Evolutionary conservation across 1,284 basidiomycete genomes (phyloP), one percentile per base, ranked within the genome.

Genomic region (Rhodotorula sp.): DNA sequence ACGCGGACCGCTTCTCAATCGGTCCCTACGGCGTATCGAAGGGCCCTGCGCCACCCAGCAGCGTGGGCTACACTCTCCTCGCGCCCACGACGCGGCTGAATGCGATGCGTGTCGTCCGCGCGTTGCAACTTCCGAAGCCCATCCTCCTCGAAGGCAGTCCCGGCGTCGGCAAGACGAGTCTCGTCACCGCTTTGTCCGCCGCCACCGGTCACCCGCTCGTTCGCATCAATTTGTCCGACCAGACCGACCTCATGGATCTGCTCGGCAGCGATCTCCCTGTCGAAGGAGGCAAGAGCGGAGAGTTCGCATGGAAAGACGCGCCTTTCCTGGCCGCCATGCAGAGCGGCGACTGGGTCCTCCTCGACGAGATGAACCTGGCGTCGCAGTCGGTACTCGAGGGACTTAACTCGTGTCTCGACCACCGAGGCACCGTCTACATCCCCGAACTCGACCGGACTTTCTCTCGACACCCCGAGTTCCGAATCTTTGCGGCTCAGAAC

Each of bases 141-240:
- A 91, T 99, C 65, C 85, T 99, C 45, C 85, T 99, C 5, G 97
- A 99, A 81, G 97, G 97, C 3, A 97, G 93, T 80, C 97, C 97
- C 7, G 97, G 97, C 5, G 97, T 99, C n/a, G 97, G 97, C 8
- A 99, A 99, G 83, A 99, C 97, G 0, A 97, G 92, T 80, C 85
- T 99, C 7, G 85, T 99, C 67, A 86, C 89, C 21, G 95, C 97
- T 6, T 84, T 99, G 4, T 93, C 95, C 26, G 88, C 88, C 70
- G 83, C 90, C 14, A 85, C 90, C 28, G 91, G 93, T 19, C 88
- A 93, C 78, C 82, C 85, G 45, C 85, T 99, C 21, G 92, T 89
- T 79, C 89, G 97, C n/a, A 97, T 99, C 85, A 99, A 99, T 82
- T 83, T 99, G 50, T 99, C 97, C 8, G 97, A 99, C 79, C 97